A percentile compares a stretch with the other conserved stretches of the same genome.
Evolutionary conservation across 2,329 filamentous ascomycete genomes (phyloP).

Genomic region (Hypoxylon sp.): DNA sequence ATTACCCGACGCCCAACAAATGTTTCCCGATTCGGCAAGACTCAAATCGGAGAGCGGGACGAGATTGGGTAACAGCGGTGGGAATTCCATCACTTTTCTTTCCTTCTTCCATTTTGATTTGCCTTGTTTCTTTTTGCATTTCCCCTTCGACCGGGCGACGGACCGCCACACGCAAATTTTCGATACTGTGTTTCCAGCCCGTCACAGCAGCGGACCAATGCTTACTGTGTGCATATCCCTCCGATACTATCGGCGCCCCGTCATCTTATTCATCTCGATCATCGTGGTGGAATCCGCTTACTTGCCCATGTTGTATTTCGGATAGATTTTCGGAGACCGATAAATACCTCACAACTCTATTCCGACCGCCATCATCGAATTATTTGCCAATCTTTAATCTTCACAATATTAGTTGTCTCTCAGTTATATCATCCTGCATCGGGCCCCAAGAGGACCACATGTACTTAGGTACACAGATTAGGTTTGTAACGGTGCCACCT

Average conservation of each 20-base stretch:
- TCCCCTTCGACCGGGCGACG: slow-evolving; percentile 32
- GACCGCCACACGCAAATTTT: slow-evolving; percentile 9
- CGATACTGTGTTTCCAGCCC: background rate
- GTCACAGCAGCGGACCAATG: slow-evolving; percentile 18
- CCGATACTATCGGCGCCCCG: slow-evolving; percentile 30
- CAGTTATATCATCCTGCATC: slow-evolving; percentile 15
- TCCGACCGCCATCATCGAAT: background rate
- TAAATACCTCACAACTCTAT: slow-evolving; percentile 25
- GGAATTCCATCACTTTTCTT: slow-evolving; percentile 15
- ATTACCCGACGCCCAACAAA: slow-evolving; percentile 42
- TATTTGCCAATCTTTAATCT: slow-evolving; percentile 2
- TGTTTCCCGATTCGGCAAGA: slow-evolving; percentile 36
- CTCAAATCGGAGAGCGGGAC: slow-evolving; percentile 14
- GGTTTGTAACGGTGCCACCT: slow-evolving; percentile 20
- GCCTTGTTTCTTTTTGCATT: slow-evolving; percentile 1
- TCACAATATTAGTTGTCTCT: background rate
- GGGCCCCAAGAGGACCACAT: background rate
- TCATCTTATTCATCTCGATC: slow-evolving; percentile 37
- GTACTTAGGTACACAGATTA: slow-evolving; percentile 15
- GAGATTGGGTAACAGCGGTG: slow-evolving; percentile 31
- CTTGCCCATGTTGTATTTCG: slow-evolving; percentile 31
- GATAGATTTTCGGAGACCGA: slow-evolving; percentile 22
- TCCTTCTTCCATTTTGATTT: slow-evolving; percentile 15
- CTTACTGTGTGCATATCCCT: slow-evolving; percentile 43
- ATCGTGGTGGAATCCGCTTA: slow-evolving; percentile 35